phyloP scores from a whole-genome alignment of 352 stramenopile species.

The Thalassiosira livingstoniorum region DNA sequence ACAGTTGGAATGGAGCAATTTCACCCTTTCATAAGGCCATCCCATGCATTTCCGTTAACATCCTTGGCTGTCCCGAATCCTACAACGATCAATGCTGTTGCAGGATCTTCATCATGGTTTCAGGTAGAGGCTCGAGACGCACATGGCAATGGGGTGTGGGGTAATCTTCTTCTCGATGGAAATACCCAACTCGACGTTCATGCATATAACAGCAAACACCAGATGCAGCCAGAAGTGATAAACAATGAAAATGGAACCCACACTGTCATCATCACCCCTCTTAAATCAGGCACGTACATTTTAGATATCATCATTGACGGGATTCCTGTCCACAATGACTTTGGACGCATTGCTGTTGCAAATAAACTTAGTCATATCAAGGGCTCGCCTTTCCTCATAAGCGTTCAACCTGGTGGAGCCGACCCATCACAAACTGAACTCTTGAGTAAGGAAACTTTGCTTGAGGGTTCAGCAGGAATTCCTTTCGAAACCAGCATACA shows the following conservation, averaged over 20 bases:
- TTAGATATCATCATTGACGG: slow-evolving; percentile 29
- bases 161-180: slow-evolving; percentile 40
- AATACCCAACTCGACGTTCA: background rate
- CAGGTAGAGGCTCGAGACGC: slow-evolving; percentile 40
- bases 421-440: slow-evolving; percentile 19
- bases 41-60: slow-evolving; percentile 11
- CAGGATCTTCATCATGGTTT: slow-evolving; percentile 39
- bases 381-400: slow-evolving; percentile 53
- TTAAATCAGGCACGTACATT: slow-evolving; percentile 26
- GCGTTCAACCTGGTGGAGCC: slow-evolving; percentile 34
- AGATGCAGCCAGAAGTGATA: slow-evolving; percentile 37
- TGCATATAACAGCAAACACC: background rate
- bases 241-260: slow-evolving; percentile 58
- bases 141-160: slow-evolving; percentile 14
- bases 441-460: background rate
- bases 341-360: background rate
- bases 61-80: slow-evolving; percentile 41
- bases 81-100: slow-evolving; percentile 20
- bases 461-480: slow-evolving; percentile 23
- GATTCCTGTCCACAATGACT: background rate
- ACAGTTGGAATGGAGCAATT: slow-evolving; percentile 18
- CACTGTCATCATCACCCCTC: slow-evolving; percentile 30
- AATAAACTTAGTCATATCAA: slow-evolving; percentile 27
- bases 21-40: slow-evolving; percentile 38
- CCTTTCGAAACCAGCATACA: slow-evolving; percentile 25